Conservation (phyloP, 257 asterid species). For the Marsdenia floribunda region DNA sequence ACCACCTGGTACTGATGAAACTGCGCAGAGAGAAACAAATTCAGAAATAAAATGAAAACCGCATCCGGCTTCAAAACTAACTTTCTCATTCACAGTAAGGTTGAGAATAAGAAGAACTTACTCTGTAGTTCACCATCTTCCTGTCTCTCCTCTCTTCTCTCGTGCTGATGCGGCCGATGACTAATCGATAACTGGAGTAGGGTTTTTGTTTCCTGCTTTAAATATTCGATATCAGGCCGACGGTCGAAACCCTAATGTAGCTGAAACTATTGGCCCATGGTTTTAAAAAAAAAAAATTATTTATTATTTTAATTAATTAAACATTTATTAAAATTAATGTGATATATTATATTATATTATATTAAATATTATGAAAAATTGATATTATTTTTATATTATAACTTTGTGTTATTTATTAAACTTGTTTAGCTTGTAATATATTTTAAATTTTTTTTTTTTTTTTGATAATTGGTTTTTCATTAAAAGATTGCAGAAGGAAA, state of each 20-base stretch:
- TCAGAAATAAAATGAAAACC: background rate
- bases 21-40: constrained; percentile 29
- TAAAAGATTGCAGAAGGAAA: too few relatives aligned
- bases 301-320: too few relatives aligned
- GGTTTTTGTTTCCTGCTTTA: constrained; percentile 9
- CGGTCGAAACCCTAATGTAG: background rate
- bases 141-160: constrained; percentile 14
- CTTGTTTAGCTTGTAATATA: too few relatives aligned
- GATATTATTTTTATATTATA: too few relatives aligned
- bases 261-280: background rate
- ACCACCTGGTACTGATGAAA: constrained; percentile 91
- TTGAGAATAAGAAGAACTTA: background rate
- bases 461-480: too few relatives aligned
- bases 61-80: background rate
- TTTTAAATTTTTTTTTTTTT: too few relatives aligned
- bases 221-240: background rate
- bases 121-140: constrained; percentile 52
- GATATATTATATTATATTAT: too few relatives aligned
- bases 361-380: too few relatives aligned
- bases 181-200: background rate
- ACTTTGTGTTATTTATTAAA: too few relatives aligned
- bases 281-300: too few relatives aligned
- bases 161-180: constrained; percentile 20
- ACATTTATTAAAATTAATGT: too few relatives aligned
- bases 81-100: background rate